Evolutionary conservation across 257 asterid species (phyloP), one percentile per base, ranked within the genome.

Genomic region (Solanum dulcamara): DNA sequence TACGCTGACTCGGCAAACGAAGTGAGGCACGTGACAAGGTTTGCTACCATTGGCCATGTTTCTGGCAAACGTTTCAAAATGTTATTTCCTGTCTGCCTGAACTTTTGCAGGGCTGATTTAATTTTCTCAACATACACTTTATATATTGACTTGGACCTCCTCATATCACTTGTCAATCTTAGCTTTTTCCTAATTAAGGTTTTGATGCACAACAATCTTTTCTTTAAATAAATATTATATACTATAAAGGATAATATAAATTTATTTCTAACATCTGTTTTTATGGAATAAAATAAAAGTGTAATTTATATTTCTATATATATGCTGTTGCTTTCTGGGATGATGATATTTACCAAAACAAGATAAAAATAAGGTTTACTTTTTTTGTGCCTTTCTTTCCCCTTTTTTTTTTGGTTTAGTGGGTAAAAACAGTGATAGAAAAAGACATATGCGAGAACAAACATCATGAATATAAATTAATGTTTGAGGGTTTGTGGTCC

Each of bases 401-500:
- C 1, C 0, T 10, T n/a, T 37, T n/a, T 40, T 70, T 72, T 53
- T 18, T 30, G 5, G 17, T 0, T 35, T 70, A 20, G 89, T 87
- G 87, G 89, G 88, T 80, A 28, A 83, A 24, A 46, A 42, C 37
- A 64, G 53, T 72, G 77, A 51, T 62, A 26, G 67, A 70, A 79
- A 88, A 85, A 72, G 89, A 81, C 88, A 82, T 15, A 82, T 4
- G 35, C 62, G 85, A 86, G 88, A 70, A 37, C 1, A 37, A 37
- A 82, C 60, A 89, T 11, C 28, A 88, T 88, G 85, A 85, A 91
- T 84, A 87, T 72, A 50, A 91, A 88, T 10, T 70, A 20, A 18
- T 86, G 48, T 81, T 30, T 86, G 83, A 80, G 77, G 81, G 84
- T 90, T 84, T 88, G 89, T 80, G 96, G 96, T 87, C 91, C 71